phyloP scores from a whole-genome alignment of 106 monocot species.

The Dioscorea zingiberensis region DNA sequence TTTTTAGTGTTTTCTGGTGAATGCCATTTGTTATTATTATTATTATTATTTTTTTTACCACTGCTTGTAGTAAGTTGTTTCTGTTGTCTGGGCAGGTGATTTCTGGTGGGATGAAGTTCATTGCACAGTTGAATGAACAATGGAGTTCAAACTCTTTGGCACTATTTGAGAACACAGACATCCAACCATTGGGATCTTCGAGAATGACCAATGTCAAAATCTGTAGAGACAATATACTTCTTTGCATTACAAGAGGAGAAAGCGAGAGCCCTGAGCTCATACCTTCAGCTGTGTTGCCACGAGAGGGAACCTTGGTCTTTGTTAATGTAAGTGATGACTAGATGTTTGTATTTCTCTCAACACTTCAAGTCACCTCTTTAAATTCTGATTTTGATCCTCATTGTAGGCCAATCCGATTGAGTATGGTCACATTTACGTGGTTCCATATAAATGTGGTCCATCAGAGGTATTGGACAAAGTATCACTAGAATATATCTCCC shows the following conservation, averaged over 20 bases:
- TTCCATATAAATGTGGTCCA: conserved; percentile 29
- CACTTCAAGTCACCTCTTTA: neutral
- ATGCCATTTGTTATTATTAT: neutral
- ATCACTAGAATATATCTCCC: conserved; percentile 27
- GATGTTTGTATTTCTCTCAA: neutral
- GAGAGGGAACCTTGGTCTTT: conserved; percentile 43
- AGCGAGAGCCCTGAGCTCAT: conserved; percentile 35
- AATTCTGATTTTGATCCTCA: conserved; percentile 1
- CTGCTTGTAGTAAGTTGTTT: neutral
- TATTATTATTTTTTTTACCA: too few species aligned
- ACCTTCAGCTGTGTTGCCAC: conserved; percentile 33
- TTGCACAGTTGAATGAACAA: conserved; percentile 61
- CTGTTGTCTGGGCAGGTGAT: conserved; percentile 33
- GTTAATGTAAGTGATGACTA: conserved; percentile 40
- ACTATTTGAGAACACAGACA: conserved; percentile 28
- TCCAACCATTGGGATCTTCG: conserved; percentile 6
- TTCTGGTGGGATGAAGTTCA: conserved; percentile 31
- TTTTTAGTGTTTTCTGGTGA: neutral
- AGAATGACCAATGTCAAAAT: conserved; percentile 22
- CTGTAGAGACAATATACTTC: conserved; percentile 40
- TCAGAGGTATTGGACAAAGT: conserved; percentile 20
- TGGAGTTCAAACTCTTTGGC: conserved; percentile 24
- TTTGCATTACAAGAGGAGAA: conserved; percentile 48
- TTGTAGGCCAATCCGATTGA: conserved; percentile 59
- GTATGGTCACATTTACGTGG: conserved; percentile 72